A percentile compares a stretch with the other conserved stretches of the same genome.
Conservation (phyloP, 2,329 filamentous ascomycete genomes). For the Zasmidium citrigriseum region DNA sequence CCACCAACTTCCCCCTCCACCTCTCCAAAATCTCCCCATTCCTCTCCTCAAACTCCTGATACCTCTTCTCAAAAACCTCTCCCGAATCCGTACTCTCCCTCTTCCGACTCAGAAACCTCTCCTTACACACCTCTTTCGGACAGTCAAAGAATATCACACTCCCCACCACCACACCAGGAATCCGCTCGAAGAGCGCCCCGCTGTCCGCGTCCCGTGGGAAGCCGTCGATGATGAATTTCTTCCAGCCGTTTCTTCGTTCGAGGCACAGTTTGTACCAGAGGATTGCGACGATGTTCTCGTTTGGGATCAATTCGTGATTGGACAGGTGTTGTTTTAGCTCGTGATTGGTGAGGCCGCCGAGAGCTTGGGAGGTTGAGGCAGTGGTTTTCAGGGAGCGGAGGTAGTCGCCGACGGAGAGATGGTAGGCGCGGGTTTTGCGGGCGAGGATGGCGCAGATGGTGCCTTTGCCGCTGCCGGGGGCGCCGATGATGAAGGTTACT, state of each 20-base stretch:
- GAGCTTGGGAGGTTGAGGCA: not conserved
- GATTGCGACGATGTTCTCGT: not conserved
- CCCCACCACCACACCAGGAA: not conserved
- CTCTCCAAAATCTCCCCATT: not conserved
- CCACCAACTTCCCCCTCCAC: not conserved
- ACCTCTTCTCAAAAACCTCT: slow-evolving; percentile 11
- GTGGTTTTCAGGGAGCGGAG: not conserved
- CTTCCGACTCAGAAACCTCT: not conserved
- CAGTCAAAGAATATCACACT: slow-evolving; percentile 5
- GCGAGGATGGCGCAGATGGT: slow-evolving; percentile 27
- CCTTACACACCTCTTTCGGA: slow-evolving; percentile 1
- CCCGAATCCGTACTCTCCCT: not conserved
- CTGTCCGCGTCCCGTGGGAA: slow-evolving; percentile 7
- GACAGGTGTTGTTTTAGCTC: slow-evolving; percentile 1
- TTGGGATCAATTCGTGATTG: slow-evolving; percentile 1
- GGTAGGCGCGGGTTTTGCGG: not conserved
- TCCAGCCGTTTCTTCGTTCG: not conserved
- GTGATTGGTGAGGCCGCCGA: not conserved
- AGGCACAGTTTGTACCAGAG: not conserved
- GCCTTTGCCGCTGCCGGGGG: slow-evolving; percentile 38
- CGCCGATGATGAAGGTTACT: slow-evolving; percentile 9
- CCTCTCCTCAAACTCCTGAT: slow-evolving; percentile 3
- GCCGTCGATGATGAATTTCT: slow-evolving; percentile 8
- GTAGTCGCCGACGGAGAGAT: slow-evolving; percentile 13
- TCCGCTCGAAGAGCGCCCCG: not conserved